These are phyloP conservation scores for Zalerion maritima DNA, from an alignment of 495 filamentous ascomycete species.

Conservation along the genomic window DNA sequence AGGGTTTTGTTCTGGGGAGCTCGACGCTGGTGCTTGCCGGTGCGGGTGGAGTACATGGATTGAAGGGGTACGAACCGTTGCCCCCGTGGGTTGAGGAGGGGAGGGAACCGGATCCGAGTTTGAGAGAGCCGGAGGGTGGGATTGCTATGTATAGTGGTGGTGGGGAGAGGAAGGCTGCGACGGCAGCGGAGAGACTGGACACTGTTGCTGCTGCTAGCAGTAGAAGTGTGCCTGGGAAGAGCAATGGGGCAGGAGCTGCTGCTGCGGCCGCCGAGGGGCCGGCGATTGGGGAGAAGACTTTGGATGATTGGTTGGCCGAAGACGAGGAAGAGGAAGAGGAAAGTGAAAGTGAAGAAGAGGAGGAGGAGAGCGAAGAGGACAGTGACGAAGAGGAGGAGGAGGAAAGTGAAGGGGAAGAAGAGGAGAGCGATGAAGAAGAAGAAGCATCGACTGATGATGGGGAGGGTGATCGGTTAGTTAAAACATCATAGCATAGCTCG, in stretches of 20 bases:
- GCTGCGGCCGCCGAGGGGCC: conserved; percentile 41
- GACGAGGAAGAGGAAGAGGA: conserved; percentile 33
- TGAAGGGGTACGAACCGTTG: conserved; percentile 61
- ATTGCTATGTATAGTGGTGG: conserved; percentile 23
- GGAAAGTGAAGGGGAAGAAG: conserved; percentile 32
- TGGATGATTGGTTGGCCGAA: conserved; percentile 83
- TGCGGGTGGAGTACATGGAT: conserved; percentile 51
- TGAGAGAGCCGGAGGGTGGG: conserved; percentile 40
- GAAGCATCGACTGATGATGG: conserved; percentile 28
- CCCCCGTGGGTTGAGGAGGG: conserved; percentile 76
- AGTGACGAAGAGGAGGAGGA: conserved; percentile 24
- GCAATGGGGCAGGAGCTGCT: conserved; percentile 19
- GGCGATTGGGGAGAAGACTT: conserved; percentile 51
- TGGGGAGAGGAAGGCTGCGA: conserved; percentile 27
- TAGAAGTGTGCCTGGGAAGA: conserved; percentile 31
- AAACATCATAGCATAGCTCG: conserved; percentile 8
- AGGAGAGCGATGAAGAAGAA: conserved; percentile 38
- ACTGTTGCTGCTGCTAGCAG: conserved; percentile 37
- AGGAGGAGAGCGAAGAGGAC: conserved; percentile 13
- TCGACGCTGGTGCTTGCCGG: conserved; percentile 71
- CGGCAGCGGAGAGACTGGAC: conserved; percentile 54
- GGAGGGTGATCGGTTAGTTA: conserved; percentile 32
- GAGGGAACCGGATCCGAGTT: conserved; percentile 57
- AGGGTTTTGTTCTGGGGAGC: conserved; percentile 63
- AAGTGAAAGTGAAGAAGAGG: conserved; percentile 7